These are phyloP conservation scores for Yarrowia deformans DNA, from an alignment of 805 yeast species.

Conservation along the genomic window DNA sequence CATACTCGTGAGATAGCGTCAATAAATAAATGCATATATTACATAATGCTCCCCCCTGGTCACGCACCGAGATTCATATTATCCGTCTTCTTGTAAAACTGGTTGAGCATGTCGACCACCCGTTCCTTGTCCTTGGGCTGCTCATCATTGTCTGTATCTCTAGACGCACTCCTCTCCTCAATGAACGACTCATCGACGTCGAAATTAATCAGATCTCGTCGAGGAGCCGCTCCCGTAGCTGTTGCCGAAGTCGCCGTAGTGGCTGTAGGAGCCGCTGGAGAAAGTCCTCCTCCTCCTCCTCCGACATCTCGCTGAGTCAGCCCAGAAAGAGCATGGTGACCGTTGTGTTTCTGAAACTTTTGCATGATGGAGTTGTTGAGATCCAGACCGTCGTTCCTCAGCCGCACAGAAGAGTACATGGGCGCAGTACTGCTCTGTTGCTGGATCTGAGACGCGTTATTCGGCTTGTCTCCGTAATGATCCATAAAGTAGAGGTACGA, in stretches of 20 bases:
- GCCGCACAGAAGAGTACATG: conserved; percentile 29
- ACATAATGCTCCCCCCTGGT: background rate
- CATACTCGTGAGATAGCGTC: no score
- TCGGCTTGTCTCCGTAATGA: conserved; percentile 63
- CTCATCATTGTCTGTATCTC: conserved; percentile 6
- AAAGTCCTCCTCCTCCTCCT: background rate
- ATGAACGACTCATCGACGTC: conserved; percentile 33
- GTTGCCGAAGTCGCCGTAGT: conserved; percentile 10
- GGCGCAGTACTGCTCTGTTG: conserved; percentile 1
- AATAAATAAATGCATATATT: conserved; percentile 3
- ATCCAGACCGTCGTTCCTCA: conserved; percentile 34
- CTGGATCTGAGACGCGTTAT: background rate
- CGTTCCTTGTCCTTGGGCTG: conserved; percentile 35
- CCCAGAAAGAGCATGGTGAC: conserved; percentile 17
- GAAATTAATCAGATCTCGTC: conserved; percentile 15
- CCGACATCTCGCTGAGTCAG: background rate
- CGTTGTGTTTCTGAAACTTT: conserved; percentile 28
- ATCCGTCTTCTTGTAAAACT: conserved; percentile 35
- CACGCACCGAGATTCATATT: conserved; percentile 26
- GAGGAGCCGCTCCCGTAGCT: conserved; percentile 24
- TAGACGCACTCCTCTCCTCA: background rate
- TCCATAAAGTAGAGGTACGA: conserved; percentile 88
- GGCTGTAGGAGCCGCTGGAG: conserved; percentile 18
- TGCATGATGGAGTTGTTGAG: conserved; percentile 37
- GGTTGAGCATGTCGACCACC: conserved; percentile 37